These are phyloP conservation scores for Penstemon barbatus DNA, from an alignment of 257 asterid species.

Conservation along the genomic window DNA sequence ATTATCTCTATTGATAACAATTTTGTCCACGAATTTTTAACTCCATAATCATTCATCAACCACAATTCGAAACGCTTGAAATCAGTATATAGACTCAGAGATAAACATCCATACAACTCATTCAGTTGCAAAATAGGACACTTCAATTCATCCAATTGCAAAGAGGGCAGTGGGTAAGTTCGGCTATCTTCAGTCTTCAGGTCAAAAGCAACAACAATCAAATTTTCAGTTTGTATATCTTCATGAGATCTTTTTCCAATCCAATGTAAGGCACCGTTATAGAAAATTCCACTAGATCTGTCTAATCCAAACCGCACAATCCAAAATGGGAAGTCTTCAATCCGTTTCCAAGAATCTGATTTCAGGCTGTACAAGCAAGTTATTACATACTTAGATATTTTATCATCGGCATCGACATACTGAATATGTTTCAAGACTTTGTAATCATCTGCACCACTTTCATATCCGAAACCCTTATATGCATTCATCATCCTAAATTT, in stretches of 20 bases:
- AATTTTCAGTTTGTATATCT: not conserved
- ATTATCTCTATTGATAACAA: slow-evolving; percentile 1
- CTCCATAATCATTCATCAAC: too few relatives aligned
- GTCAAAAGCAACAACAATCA: not conserved
- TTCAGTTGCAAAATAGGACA: not conserved
- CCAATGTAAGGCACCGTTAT: too few relatives aligned
- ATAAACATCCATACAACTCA: slow-evolving; percentile 3
- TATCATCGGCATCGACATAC: not conserved
- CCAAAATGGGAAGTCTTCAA: too few relatives aligned
- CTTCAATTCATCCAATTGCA: not conserved
- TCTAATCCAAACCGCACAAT: too few relatives aligned
- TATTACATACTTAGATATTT: not conserved
- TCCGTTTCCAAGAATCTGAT: not conserved
- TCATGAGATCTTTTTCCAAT: not conserved
- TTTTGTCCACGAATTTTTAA: too few relatives aligned
- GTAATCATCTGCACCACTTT: not conserved
- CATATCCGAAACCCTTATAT: slow-evolving; percentile 13
- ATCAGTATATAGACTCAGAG: too few relatives aligned
- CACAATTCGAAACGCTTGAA: too few relatives aligned
- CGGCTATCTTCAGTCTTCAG: not conserved
- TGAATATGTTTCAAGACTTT: not conserved
- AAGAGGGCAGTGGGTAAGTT: not conserved
- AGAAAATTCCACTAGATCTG: too few relatives aligned
- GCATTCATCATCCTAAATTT: too few relatives aligned
- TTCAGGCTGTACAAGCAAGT: slow-evolving; percentile 15